These are phyloP conservation scores for Leccinum incarnatum DNA, from an alignment of 768 basidiomycete species.

Conservation along the genomic window DNA sequence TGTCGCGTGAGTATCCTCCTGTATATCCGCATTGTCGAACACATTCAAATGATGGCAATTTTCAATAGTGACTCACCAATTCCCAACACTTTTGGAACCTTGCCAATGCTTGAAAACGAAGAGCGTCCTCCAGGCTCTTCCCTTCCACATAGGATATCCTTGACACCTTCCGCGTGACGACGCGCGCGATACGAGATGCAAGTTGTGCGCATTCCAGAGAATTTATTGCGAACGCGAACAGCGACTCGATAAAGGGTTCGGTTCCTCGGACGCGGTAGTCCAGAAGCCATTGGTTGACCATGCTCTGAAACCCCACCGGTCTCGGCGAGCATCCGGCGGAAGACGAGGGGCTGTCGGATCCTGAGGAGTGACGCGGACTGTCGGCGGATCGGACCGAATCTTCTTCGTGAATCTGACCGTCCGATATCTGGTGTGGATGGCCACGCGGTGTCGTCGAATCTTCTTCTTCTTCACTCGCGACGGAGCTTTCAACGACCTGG, in stretches of 20 bases:
- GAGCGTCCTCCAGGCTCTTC: conserved; percentile 4
- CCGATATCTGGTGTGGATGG: neutral
- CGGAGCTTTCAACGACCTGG: neutral
- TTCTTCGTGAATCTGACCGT: neutral
- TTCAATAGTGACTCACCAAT: conserved; percentile 9
- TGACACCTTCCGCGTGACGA: conserved; percentile 4
- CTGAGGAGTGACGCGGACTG: conserved; percentile 6
- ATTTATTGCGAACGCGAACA: conserved; percentile 13
- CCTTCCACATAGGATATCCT: conserved; percentile 12
- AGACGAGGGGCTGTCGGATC: conserved; percentile 10
- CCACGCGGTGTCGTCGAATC: neutral
- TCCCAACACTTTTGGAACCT: conserved; percentile 18
- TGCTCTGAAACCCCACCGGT: conserved; percentile 12
- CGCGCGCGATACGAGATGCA: conserved; percentile 17
- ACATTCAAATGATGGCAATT: neutral
- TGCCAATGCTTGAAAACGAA: conserved; percentile 16
- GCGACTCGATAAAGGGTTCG: conserved; percentile 14
- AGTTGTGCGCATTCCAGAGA: conserved; percentile 14
- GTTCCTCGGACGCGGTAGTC: conserved; percentile 21
- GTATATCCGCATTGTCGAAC: neutral
- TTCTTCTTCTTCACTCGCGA: neutral
- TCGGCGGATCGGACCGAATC: neutral
- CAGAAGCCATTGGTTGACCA: conserved; percentile 18
- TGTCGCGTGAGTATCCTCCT: conserved; percentile 17
- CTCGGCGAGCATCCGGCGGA: conserved; percentile 1